Conservation (phyloP, 805 yeast genomes). For the Danielozyma ontarioensis region DNA sequence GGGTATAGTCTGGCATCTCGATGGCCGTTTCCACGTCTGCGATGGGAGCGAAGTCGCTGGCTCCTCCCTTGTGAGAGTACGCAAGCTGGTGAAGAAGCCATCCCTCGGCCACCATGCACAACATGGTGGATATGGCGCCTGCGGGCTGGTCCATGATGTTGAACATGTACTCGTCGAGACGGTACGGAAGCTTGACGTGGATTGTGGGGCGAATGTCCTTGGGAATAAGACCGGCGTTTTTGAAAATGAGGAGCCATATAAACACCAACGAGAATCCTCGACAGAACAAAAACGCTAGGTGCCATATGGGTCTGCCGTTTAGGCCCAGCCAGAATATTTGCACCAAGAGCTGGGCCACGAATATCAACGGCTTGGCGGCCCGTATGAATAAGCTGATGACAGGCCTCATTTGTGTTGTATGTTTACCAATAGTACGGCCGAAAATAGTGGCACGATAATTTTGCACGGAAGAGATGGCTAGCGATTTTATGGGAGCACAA, state of each 20-base stretch:
- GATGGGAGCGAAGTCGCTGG: not conserved
- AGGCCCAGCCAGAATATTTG: constrained; percentile 19
- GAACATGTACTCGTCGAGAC: constrained; percentile 39
- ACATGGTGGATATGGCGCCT: constrained; percentile 3
- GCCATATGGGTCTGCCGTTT: constrained; percentile 34
- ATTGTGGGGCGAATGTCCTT: constrained; percentile 48
- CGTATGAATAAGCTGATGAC: no score
- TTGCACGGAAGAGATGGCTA: no score
- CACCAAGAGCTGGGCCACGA: constrained; percentile 6
- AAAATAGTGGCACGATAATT: no score
- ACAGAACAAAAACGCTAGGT: constrained; percentile 39
- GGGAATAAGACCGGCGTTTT: constrained; percentile 57
- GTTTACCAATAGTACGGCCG: no score
- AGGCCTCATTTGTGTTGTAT: no score
- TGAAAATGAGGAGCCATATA: constrained; percentile 52
- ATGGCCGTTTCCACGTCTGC: not conserved
- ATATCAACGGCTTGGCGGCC: constrained; percentile 1
- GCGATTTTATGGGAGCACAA: no score
- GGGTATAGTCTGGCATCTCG: not conserved
- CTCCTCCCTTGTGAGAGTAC: constrained; percentile 12
- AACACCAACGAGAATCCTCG: constrained; percentile 50
- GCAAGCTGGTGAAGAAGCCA: constrained; percentile 9
- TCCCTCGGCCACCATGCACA: not conserved
- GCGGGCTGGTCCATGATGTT: constrained; percentile 6
- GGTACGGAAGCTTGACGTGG: constrained; percentile 42